phyloP scores from a whole-genome alignment of 208 protist species.

The Giardia duodenalis region DNA sequence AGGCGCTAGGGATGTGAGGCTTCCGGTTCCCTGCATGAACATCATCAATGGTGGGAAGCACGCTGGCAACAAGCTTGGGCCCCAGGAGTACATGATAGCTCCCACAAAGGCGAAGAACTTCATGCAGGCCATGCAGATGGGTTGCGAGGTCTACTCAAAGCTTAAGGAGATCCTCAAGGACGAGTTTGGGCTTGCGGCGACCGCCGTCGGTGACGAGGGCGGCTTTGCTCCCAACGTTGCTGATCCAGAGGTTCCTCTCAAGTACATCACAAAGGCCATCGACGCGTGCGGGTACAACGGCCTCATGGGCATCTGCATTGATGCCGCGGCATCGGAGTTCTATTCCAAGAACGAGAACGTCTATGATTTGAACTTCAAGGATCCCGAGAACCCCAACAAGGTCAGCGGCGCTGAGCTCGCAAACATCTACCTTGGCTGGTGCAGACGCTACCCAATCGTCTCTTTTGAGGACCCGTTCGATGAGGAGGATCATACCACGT shows the following conservation, averaged over 20 bases:
- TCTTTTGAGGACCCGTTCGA: constrained; percentile 97
- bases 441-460: constrained; percentile 72
- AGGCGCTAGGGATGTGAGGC: constrained; percentile 35
- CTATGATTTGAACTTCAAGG: constrained; percentile 91
- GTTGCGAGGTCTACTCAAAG: constrained; percentile 85
- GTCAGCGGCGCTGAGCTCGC: constrained; percentile 56
- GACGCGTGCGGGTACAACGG: constrained; percentile 69
- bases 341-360: constrained; percentile 71
- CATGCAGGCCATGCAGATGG: constrained; percentile 73
- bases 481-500: constrained; percentile 74
- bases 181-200: constrained; percentile 78
- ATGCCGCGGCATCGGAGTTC: constrained; percentile 92
- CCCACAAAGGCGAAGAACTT: constrained; percentile 76
- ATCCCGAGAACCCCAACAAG: constrained; percentile 41
- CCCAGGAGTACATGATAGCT: constrained; percentile 96
- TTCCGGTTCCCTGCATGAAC: constrained; percentile 87
- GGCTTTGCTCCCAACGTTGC: constrained; percentile 73
- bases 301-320: constrained; percentile 90
- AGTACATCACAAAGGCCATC: constrained; percentile 82
- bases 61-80: constrained; percentile 79
- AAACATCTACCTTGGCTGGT: constrained; percentile 69
- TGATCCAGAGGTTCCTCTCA: constrained; percentile 78
- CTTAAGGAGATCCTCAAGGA: constrained; percentile 82
- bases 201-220: constrained; percentile 91
- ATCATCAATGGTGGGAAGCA: constrained; percentile 97